Conservation (phyloP, 345 rosid species). For the Euphorbia lathyris region DNA sequence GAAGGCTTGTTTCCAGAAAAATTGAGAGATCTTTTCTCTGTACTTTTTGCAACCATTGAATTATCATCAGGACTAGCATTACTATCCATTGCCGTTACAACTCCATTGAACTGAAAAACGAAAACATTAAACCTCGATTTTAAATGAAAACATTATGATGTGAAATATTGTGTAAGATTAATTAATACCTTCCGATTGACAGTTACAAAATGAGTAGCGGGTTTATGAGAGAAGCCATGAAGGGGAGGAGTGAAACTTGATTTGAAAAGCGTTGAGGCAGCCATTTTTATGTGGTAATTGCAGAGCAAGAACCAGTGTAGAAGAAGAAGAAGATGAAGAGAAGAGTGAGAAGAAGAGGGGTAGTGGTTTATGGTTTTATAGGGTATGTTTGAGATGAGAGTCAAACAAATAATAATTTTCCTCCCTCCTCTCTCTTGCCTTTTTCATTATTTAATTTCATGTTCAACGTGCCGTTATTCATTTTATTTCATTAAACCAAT, state of each 20-base stretch:
- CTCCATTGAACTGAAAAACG: constrained; percentile 13
- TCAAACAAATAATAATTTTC: too few species aligned
- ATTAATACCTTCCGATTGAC: constrained; percentile 12
- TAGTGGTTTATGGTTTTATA: too few species aligned
- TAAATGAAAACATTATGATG: not conserved
- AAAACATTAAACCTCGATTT: too few species aligned
- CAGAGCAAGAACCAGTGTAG: not conserved
- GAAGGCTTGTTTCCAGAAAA: constrained; percentile 35
- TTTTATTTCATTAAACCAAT: too few species aligned
- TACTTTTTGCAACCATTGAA: not conserved
- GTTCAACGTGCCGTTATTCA: too few species aligned
- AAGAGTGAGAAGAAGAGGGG: too few species aligned
- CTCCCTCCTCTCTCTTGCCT: too few species aligned
- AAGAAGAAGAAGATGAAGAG: not conserved
- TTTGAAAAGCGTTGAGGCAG: constrained; percentile 4
- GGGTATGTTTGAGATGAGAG: too few species aligned
- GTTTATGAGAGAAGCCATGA: not conserved
- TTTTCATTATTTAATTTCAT: too few species aligned
- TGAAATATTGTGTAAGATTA: not conserved
- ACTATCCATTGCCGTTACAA: constrained; percentile 14
- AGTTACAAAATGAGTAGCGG: not conserved
- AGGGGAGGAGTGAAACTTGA: constrained; percentile 16
- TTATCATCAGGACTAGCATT: constrained; percentile 5
- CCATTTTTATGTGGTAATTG: constrained; percentile 6
- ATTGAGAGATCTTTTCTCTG: constrained; percentile 20